A percentile compares a stretch with the other conserved stretches of the same genome.
Conservation (phyloP, 805 yeast genomes). For the Torulaspora microellipsoides region DNA sequence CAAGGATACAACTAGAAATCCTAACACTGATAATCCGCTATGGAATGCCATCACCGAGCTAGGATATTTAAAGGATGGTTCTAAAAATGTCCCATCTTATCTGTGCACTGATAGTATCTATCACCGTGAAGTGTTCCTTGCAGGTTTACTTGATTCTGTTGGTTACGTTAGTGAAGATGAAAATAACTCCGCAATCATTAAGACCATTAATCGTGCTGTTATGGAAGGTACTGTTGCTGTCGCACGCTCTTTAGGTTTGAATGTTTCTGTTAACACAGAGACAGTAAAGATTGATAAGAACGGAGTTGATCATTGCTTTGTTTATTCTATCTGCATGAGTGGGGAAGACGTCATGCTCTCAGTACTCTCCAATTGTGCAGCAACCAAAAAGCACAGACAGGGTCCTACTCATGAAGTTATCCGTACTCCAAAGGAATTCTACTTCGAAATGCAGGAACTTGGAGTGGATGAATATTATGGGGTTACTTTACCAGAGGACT, state of each 20-base stretch:
- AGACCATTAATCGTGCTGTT: conserved; percentile 25
- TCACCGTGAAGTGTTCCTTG: conserved; percentile 41
- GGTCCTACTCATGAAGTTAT: conserved; percentile 5
- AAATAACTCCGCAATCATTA: conserved; percentile 23
- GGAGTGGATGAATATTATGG: conserved; percentile 40
- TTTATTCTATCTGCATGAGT: neutral
- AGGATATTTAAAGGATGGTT: conserved; percentile 13
- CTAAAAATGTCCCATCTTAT: conserved; percentile 31
- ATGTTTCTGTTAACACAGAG: conserved; percentile 16
- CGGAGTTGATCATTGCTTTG: conserved; percentile 1
- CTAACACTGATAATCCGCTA: conserved; percentile 15
- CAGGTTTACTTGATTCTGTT: conserved; percentile 41
- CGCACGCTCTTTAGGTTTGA: conserved; percentile 44
- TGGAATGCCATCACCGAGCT: conserved; percentile 21
- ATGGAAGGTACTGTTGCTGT: conserved; percentile 32
- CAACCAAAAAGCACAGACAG: conserved; percentile 5
- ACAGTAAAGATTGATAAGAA: conserved; percentile 9
- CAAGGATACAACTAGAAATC: neutral
- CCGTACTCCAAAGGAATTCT: conserved; percentile 27
- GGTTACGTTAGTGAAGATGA: conserved; percentile 26
- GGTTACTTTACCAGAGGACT: conserved; percentile 37
- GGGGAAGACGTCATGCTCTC: conserved; percentile 22
- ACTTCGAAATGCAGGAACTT: conserved; percentile 31
- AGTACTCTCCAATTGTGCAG: conserved; percentile 6
- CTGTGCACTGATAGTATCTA: conserved; percentile 32